Evolutionary conservation across 805 yeast genomes (phyloP).

Genomic region (Torulaspora microellipsoides): DNA sequence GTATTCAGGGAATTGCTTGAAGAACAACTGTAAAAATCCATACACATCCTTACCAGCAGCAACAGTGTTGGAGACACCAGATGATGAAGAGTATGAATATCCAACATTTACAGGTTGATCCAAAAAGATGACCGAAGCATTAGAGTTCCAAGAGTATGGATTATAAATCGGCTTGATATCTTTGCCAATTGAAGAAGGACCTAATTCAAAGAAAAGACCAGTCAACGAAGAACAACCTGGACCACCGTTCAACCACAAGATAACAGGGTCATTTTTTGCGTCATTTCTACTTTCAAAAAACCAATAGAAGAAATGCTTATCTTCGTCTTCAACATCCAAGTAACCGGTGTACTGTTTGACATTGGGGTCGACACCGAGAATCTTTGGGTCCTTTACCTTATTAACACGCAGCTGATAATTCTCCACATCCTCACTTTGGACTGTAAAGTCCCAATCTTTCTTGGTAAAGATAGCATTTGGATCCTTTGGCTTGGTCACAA

Average conservation of each 20-base stretch:
- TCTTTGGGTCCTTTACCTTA: conserved; percentile 50
- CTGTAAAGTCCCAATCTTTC: conserved; percentile 30
- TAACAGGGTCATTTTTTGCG: conserved; percentile 79
- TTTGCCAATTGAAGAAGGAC: conserved; percentile 66
- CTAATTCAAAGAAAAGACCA: conserved; percentile 81
- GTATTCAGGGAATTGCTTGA: conserved; percentile 64
- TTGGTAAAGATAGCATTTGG: conserved; percentile 18
- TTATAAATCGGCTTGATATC: conserved; percentile 62
- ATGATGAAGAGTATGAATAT: conserved; percentile 60
- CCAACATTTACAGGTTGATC: conserved; percentile 91
- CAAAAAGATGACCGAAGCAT: conserved; percentile 79
- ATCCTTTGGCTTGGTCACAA: conserved; percentile 48
- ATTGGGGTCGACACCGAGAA: conserved; percentile 65
- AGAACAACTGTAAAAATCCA: conserved; percentile 74
- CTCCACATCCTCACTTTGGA: conserved; percentile 37
- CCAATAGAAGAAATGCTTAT: conserved; percentile 83
- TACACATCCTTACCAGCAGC: conserved; percentile 83
- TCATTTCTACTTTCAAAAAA: conserved; percentile 85
- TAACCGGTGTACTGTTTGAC: conserved; percentile 85
- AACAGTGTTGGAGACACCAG: conserved; percentile 62
- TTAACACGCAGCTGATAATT: conserved; percentile 58
- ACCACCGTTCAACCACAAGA: conserved; percentile 91
- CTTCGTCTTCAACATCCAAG: conserved; percentile 75
- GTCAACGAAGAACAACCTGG: conserved; percentile 92
- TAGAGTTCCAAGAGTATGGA: conserved; percentile 78